Percentiles rank a stretch among this genome's conserved stretches.
Evolutionary conservation across 345 rosid genomes (phyloP).

Genomic region (Syzygium oleosum): DNA sequence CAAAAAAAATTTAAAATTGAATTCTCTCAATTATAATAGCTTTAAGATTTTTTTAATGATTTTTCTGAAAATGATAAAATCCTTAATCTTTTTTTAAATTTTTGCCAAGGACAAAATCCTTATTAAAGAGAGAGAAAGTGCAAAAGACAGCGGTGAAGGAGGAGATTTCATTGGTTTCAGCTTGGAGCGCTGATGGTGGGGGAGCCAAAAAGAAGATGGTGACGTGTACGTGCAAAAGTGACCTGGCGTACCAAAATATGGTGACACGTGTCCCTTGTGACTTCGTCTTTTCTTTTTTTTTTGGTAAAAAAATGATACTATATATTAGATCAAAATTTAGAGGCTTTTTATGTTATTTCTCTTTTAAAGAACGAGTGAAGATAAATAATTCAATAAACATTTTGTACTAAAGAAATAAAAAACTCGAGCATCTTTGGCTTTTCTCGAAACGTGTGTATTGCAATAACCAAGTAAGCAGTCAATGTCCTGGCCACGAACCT

Average conservation of each 20-base stretch:
- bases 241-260: neutral
- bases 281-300: neutral
- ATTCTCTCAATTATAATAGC: rapidly evolving
- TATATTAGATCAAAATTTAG: too few species aligned
- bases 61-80: neutral
- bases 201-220: neutral
- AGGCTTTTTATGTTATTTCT: rapidly evolving
- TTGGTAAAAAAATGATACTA: neutral
- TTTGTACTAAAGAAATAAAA: too few species aligned
- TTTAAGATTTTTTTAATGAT: too few species aligned
- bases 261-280: neutral
- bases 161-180: neutral
- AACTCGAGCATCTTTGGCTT: too few species aligned
- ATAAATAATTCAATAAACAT: too few species aligned
- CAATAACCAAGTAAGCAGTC: too few species aligned
- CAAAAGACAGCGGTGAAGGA: neutral
- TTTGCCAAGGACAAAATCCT: neutral
- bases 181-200: neutral
- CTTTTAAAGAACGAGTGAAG: too few species aligned
- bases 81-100: too few species aligned
- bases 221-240: neutral
- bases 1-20: rapidly evolving
- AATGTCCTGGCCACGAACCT: too few species aligned
- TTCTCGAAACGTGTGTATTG: too few species aligned
- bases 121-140: neutral